Evolutionary conservation across 441 rosid species (phyloP).

Genomic region (Omphalea diandra): DNA sequence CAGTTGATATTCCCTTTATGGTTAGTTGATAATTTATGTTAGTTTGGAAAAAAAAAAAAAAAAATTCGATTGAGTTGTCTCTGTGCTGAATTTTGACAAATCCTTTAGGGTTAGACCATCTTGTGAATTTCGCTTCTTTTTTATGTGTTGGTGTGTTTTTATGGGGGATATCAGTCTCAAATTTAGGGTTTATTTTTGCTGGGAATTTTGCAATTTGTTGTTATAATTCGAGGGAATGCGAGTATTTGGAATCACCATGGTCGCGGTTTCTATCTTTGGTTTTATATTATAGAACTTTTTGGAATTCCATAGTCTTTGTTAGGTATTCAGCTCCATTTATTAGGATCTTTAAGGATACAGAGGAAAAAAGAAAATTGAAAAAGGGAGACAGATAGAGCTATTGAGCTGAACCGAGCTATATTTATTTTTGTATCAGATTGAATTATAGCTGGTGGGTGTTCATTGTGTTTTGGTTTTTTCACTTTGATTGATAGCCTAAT

Average conservation of each 20-base stretch:
- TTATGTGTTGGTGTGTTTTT: not conserved
- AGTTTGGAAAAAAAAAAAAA: not conserved
- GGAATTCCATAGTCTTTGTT: too few species aligned
- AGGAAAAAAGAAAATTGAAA: not conserved
- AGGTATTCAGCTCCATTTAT: not conserved
- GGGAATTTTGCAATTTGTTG: too few species aligned
- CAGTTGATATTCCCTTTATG: not conserved
- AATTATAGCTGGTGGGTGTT: not conserved
- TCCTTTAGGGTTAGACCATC: not conserved
- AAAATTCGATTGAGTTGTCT: not conserved
- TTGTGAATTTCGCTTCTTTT: not conserved
- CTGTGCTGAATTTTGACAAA: not conserved
- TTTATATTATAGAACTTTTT: not conserved
- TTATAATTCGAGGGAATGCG: too few species aligned
- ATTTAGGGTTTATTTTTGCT: not conserved
- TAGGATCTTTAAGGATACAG: not conserved
- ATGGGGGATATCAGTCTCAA: not conserved
- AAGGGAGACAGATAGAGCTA: not conserved
- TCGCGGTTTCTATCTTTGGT: constrained; percentile 1
- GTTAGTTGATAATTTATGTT: not conserved
- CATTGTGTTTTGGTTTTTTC: not conserved
- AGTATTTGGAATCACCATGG: not conserved
- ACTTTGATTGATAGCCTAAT: not conserved
- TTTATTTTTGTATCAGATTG: not conserved
- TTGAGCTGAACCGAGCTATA: not conserved